Conservation (phyloP, 306 rosid genomes). For the Lotus japonicus region DNA sequence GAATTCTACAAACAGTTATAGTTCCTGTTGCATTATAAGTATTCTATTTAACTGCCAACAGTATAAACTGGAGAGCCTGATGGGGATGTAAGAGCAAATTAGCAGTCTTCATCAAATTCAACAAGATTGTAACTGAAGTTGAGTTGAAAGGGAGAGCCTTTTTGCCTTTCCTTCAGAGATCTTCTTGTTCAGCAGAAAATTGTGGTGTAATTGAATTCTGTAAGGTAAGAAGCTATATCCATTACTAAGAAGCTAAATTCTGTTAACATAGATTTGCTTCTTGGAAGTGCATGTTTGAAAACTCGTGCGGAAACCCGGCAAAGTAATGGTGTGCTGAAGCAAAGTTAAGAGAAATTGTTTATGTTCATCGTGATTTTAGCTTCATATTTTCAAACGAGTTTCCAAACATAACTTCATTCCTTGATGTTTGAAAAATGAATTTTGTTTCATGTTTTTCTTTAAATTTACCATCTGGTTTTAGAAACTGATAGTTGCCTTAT, state of each 20-base stretch:
- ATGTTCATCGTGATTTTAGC: too few relatives aligned
- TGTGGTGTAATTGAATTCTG: slow-evolving; percentile 9
- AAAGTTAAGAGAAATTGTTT: too few relatives aligned
- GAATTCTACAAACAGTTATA: slow-evolving; percentile 36
- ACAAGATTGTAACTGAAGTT: slow-evolving; percentile 26
- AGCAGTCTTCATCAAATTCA: slow-evolving; percentile 38
- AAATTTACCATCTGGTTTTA: background rate
- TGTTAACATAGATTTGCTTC: too few relatives aligned
- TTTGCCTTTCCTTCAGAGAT: slow-evolving; percentile 21
- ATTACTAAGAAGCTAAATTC: slow-evolving; percentile 17
- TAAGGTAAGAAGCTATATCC: slow-evolving; percentile 31
- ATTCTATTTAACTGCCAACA: slow-evolving; percentile 23
- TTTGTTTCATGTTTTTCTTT: background rate
- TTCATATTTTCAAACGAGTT: too few relatives aligned
- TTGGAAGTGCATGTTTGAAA: too few relatives aligned
- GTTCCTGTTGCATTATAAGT: background rate
- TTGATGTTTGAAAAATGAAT: background rate
- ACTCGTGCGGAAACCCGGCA: too few relatives aligned
- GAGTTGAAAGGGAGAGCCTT: background rate
- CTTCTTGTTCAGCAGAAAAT: slow-evolving; percentile 21
- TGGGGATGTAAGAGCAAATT: slow-evolving; percentile 62
- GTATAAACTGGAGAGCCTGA: slow-evolving; percentile 40
- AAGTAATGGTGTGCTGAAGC: too few relatives aligned
- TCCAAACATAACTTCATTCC: too few relatives aligned
- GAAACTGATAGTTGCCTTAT: background rate